Conservation (phyloP, 2,329 filamentous ascomycete species). For the Aspergillus pseudoterreus region DNA sequence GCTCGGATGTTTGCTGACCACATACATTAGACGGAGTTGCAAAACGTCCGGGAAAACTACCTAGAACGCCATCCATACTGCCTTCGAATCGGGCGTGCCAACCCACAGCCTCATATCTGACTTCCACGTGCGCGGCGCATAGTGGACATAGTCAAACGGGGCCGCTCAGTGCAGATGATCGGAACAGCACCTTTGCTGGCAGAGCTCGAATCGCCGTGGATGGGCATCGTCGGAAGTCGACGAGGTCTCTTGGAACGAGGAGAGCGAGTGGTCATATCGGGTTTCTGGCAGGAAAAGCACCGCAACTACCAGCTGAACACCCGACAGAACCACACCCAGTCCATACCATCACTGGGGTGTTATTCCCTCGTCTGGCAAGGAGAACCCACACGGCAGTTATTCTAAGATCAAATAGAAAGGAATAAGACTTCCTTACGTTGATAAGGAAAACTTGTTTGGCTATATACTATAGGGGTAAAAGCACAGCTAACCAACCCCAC, state of each 20-base stretch:
- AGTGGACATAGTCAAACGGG: slow-evolving; percentile 36
- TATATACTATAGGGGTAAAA: no score
- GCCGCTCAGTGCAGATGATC: slow-evolving; percentile 11
- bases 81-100: slow-evolving; percentile 37
- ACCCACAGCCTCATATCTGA: slow-evolving; percentile 40
- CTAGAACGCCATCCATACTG: slow-evolving; percentile 18
- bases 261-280: slow-evolving; percentile 37
- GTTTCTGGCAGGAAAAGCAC: slow-evolving; percentile 44
- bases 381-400: slow-evolving; percentile 37
- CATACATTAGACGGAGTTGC: background rate
- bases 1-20: slow-evolving; percentile 26
- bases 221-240: background rate
- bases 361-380: slow-evolving; percentile 38
- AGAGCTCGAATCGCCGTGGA: slow-evolving; percentile 5
- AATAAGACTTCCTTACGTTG: no score
- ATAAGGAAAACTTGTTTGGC: no score
- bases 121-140: slow-evolving; percentile 32
- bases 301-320: slow-evolving; percentile 31
- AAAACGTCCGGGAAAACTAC: slow-evolving; percentile 4
- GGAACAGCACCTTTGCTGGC: slow-evolving; percentile 11
- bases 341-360: slow-evolving; percentile 44
- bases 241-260: slow-evolving; percentile 34
- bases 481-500: no score
- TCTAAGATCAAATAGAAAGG: slow-evolving; percentile 8
- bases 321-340: slow-evolving; percentile 36